These are phyloP conservation scores for Candida xyloterini DNA, from an alignment of 805 yeast species.

Conservation along the genomic window DNA sequence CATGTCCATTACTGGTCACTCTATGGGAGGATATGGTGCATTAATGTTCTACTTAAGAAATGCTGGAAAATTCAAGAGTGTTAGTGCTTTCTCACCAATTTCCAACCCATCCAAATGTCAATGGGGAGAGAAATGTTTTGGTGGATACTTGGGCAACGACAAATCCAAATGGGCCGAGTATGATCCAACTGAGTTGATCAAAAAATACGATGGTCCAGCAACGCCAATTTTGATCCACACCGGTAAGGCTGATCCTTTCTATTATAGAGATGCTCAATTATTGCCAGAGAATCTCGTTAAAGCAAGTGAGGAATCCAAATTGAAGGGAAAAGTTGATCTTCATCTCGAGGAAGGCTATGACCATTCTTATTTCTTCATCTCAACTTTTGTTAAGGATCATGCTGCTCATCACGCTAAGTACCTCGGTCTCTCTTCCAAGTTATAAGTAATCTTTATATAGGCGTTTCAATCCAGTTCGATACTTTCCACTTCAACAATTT, in stretches of 20 bases:
- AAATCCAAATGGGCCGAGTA: constrained; percentile 65
- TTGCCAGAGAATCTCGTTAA: constrained; percentile 69
- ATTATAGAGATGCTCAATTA: constrained; percentile 50
- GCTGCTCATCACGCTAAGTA: constrained; percentile 79
- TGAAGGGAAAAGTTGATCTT: constrained; percentile 58
- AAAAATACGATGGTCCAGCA: constrained; percentile 47
- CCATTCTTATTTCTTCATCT: constrained; percentile 84
- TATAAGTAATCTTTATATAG: constrained; percentile 8
- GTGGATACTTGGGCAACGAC: constrained; percentile 68
- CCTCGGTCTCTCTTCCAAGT: constrained; percentile 29
- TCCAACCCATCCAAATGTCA: constrained; percentile 70
- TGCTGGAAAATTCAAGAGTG: constrained; percentile 72
- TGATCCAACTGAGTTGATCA: constrained; percentile 81
- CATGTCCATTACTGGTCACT: constrained; percentile 87
- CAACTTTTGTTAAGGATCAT: constrained; percentile 77
- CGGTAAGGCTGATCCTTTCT: constrained; percentile 78
- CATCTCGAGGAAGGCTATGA: constrained; percentile 78
- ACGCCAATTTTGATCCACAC: constrained; percentile 75
- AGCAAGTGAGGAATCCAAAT: constrained; percentile 55
- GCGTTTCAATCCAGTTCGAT: neutral
- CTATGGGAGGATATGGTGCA: constrained; percentile 99
- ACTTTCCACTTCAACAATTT: neutral
- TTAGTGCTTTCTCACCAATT: constrained; percentile 90
- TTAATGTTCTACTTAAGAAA: constrained; percentile 61
- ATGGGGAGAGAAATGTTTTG: constrained; percentile 88